phyloP scores from a whole-genome alignment of 2,329 filamentous ascomycete genomes.

The Pseudogymnoascus sp. region DNA sequence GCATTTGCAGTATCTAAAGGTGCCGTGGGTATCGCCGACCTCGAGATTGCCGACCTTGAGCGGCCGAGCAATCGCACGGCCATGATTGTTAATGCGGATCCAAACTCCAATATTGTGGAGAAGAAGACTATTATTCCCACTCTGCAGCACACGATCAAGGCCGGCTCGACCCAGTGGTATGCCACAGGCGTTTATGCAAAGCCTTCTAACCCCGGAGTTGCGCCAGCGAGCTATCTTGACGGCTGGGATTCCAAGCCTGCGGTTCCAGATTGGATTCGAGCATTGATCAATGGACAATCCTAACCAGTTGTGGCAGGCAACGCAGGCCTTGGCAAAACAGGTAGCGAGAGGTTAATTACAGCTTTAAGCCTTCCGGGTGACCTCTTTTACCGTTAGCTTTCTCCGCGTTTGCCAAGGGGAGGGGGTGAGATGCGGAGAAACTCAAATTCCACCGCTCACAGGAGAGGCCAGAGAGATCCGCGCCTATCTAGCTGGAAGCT shows the following conservation, averaged over 20 bases:
- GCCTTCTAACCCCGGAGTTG: constrained; percentile 49
- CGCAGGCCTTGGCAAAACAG: background rate
- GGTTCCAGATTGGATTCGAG: constrained; percentile 54
- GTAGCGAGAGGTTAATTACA: background rate
- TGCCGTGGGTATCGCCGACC: constrained; percentile 40
- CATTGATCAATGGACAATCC: constrained; percentile 37
- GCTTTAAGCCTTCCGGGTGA: constrained; percentile 3
- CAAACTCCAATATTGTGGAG: constrained; percentile 71
- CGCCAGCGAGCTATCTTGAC: constrained; percentile 47
- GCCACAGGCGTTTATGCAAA: constrained; percentile 66
- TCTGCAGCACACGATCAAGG: constrained; percentile 53
- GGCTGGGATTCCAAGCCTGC: constrained; percentile 54
- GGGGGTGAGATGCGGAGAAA: background rate
- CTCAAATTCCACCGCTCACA: background rate
- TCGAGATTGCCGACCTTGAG: constrained; percentile 40
- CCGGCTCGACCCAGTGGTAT: constrained; percentile 58
- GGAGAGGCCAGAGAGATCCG: background rate
- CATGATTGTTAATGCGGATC: constrained; percentile 66
- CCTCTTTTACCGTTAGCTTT: constrained; percentile 3
- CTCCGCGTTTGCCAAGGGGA: background rate
- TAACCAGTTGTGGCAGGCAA: background rate
- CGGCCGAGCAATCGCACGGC: constrained; percentile 37
- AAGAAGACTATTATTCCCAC: constrained; percentile 66
- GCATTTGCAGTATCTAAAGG: constrained; percentile 51
- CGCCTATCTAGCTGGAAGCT: background rate